A percentile compares a stretch with the other conserved stretches of the same genome.
Evolutionary conservation across 257 asterid species (phyloP).

Genomic region (Anisodus tanguticus): DNA sequence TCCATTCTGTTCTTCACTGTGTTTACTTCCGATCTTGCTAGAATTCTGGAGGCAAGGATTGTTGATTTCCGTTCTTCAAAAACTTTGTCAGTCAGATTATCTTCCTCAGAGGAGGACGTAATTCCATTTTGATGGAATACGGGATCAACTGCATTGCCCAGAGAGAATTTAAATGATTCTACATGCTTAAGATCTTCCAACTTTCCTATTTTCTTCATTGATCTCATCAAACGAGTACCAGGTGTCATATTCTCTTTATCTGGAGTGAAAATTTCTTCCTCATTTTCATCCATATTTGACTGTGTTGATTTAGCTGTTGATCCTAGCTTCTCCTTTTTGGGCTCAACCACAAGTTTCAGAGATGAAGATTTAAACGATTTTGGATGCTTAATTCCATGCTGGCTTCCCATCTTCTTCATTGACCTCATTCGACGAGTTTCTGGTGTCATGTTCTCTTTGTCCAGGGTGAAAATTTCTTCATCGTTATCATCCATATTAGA

Average conservation of each 20-base stretch:
- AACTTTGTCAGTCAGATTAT: conserved; percentile 34
- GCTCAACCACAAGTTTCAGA: conserved; percentile 17
- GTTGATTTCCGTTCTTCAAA: conserved; percentile 44
- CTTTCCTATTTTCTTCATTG: conserved; percentile 47
- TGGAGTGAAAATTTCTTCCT: conserved; percentile 50
- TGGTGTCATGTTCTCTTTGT: conserved; percentile 29
- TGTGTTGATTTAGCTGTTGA: background rate
- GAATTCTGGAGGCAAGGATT: conserved; percentile 39
- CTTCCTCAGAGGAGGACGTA: conserved; percentile 34
- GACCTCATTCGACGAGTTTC: conserved; percentile 26
- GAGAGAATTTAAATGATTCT: conserved; percentile 48
- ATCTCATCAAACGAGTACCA: conserved; percentile 41
- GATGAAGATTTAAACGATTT: background rate
- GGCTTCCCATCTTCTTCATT: conserved; percentile 30
- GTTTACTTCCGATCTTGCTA: conserved; percentile 29
- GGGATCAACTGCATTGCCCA: conserved; percentile 44
- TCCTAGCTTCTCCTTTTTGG: conserved; percentile 21
- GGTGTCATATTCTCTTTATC: conserved; percentile 75
- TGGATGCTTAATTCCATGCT: conserved; percentile 17
- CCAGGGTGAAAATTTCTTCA: conserved; percentile 41
- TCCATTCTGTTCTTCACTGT: conserved; percentile 43
- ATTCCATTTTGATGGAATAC: conserved; percentile 33
- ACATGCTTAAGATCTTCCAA: conserved; percentile 43
- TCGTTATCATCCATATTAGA: conserved; percentile 42
- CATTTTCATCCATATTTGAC: conserved; percentile 28